Evolutionary conservation across 73 alveolate species (phyloP).

Genomic region (Symbiodinium pilosum): DNA sequence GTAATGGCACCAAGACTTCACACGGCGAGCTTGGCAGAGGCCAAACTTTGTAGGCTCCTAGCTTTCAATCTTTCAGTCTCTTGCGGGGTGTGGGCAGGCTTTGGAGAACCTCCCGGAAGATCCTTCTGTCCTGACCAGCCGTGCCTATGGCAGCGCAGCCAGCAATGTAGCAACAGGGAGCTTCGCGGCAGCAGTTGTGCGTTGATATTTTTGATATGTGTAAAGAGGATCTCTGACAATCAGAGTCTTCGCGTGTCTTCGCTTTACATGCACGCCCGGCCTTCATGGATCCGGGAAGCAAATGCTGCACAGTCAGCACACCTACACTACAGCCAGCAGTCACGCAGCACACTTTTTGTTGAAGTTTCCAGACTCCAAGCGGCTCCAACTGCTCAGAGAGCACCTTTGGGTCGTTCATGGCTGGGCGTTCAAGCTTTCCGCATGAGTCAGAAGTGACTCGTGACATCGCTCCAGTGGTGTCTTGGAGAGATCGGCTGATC

Average conservation of each 20-base stretch:
- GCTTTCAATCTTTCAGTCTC: no score
- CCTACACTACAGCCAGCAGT: neutral
- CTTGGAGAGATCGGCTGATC: no score
- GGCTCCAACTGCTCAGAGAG: neutral
- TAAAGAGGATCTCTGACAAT: neutral
- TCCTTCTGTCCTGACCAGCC: slow-evolving; percentile 70
- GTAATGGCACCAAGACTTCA: slow-evolving; percentile 93
- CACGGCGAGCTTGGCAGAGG: slow-evolving; percentile 77
- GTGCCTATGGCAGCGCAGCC: slow-evolving; percentile 77
- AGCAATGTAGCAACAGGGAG: slow-evolving; percentile 79
- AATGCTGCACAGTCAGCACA: no score
- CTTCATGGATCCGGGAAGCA: neutral
- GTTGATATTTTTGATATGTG: neutral
- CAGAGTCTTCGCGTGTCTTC: neutral
- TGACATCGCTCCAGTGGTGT: no score
- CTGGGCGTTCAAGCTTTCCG: neutral
- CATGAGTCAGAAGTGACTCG: no score
- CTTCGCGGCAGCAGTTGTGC: slow-evolving; percentile 69
- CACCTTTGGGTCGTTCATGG: neutral
- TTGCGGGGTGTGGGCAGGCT: neutral
- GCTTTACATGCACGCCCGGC: no score
- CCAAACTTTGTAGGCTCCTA: neutral
- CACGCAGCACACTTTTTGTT: neutral
- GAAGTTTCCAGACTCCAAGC: neutral
- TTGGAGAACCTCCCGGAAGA: slow-evolving; percentile 77